Evolutionary conservation across 192 early-diverging fungal genomes (phyloP).

Genomic region (Rhizophlyctis rosea): DNA sequence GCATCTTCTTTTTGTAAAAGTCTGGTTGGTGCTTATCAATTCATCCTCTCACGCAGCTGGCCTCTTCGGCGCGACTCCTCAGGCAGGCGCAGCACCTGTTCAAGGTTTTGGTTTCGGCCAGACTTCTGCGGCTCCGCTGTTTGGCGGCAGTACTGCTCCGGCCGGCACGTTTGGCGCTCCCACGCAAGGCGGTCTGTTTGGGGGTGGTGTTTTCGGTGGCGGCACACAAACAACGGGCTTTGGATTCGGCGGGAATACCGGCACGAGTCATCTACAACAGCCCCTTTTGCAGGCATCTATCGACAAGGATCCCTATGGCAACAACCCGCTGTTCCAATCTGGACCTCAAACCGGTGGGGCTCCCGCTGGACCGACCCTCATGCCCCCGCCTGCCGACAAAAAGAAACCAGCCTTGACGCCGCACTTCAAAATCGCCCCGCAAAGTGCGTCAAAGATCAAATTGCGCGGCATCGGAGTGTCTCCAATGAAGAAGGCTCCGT

Average conservation of each 20-base stretch:
- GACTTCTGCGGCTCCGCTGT: constrained; percentile 3
- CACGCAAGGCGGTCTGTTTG: constrained; percentile 21
- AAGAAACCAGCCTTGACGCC: constrained; percentile 73
- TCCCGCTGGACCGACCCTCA: constrained; percentile 12
- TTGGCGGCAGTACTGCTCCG: not conserved
- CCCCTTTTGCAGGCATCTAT: constrained; percentile 65
- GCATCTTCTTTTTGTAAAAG: too few relatives aligned
- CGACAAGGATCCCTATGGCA: constrained; percentile 85
- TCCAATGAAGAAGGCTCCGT: constrained; percentile 6
- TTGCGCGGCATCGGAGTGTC: constrained; percentile 68
- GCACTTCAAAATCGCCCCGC: constrained; percentile 73
- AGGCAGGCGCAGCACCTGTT: not conserved
- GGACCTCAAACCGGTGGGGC: constrained; percentile 29
- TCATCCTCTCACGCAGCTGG: not conserved
- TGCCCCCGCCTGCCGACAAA: constrained; percentile 26
- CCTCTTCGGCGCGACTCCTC: constrained; percentile 12
- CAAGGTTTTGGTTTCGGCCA: constrained; percentile 1
- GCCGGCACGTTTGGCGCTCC: constrained; percentile 1
- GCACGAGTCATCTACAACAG: constrained; percentile 1
- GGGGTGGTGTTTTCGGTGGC: constrained; percentile 33
- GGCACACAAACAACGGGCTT: constrained; percentile 37
- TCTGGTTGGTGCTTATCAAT: not conserved
- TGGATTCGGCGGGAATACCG: constrained; percentile 10
- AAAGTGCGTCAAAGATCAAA: constrained; percentile 66
- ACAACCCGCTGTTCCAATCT: constrained; percentile 71